These are phyloP conservation scores for Amaranthus cruentus DNA, from an alignment of 148 eudicot species.

Conservation along the genomic window DNA sequence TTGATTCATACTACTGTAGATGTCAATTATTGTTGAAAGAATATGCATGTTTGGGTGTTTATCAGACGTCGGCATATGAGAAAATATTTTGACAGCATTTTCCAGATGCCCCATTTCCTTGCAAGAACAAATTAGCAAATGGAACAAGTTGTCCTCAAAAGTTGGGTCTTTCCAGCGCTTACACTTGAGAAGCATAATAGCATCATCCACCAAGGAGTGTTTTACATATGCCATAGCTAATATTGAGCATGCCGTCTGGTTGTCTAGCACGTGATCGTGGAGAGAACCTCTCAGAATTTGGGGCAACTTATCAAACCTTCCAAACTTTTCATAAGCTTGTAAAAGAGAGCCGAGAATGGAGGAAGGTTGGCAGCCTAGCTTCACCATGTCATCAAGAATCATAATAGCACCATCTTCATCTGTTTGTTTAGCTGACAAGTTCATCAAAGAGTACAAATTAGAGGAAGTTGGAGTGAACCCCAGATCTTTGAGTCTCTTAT, in stretches of 20 bases:
- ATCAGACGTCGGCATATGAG: constrained; percentile 53
- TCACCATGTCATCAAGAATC: constrained; percentile 65
- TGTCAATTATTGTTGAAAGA: constrained; percentile 78
- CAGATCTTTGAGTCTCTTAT: constrained; percentile 47
- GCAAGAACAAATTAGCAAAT: constrained; percentile 83
- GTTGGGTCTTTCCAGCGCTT: constrained; percentile 67
- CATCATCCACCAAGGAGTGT: constrained; percentile 54
- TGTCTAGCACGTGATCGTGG: constrained; percentile 53
- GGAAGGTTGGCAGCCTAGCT: constrained; percentile 67
- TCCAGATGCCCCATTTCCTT: constrained; percentile 70
- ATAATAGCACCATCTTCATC: constrained; percentile 50
- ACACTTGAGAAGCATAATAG: constrained; percentile 46
- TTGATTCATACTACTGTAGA: constrained; percentile 56
- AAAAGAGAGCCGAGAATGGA: constrained; percentile 68
- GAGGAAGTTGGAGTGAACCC: constrained; percentile 76
- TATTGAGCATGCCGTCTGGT: constrained; percentile 82
- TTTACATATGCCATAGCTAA: constrained; percentile 91
- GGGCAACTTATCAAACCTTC: constrained; percentile 53
- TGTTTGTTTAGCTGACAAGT: constrained; percentile 60
- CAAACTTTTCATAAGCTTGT: constrained; percentile 72
- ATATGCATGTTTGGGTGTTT: constrained; percentile 76
- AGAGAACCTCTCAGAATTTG: constrained; percentile 48
- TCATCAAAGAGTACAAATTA: constrained; percentile 69
- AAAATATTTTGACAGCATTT: constrained; percentile 62
- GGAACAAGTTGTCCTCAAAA: constrained; percentile 87